Evolutionary conservation across 1,284 basidiomycete genomes (phyloP).

Genomic region (Lignosus rhinocerotis): DNA sequence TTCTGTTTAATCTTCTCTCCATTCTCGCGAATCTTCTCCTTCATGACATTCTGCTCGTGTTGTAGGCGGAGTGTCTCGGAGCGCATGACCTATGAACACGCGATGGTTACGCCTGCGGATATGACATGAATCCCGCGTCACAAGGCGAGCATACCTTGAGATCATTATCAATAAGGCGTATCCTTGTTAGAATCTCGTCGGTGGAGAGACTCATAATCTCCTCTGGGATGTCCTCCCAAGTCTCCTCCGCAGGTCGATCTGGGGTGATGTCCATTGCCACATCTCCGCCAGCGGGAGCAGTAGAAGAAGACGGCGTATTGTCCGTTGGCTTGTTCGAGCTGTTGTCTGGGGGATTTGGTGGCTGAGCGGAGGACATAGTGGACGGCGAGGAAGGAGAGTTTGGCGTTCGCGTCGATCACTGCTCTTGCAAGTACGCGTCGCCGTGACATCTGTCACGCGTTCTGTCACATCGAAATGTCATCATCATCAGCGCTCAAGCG

Average conservation of each 20-base stretch:
- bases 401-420: constrained; percentile 3
- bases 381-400: constrained; percentile 15
- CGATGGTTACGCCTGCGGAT: background rate
- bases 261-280: constrained; percentile 72
- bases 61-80: constrained; percentile 90
- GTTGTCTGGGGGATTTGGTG: constrained; percentile 49
- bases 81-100: constrained; percentile 80
- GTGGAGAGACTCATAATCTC: constrained; percentile 74
- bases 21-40: constrained; percentile 98
- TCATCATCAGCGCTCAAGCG: background rate
- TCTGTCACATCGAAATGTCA: constrained; percentile 9
- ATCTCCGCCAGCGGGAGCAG: constrained; percentile 38
- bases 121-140: background rate
- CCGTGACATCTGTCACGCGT: constrained; percentile 18
- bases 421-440: constrained; percentile 23
- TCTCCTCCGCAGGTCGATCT: constrained; percentile 70
- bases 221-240: constrained; percentile 81
- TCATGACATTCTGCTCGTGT: constrained; percentile 95
- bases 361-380: constrained; percentile 66
- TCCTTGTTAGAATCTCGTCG: constrained; percentile 86
- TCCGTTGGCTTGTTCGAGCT: constrained; percentile 55
- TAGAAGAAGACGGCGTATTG: constrained; percentile 33
- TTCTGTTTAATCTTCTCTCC: constrained; percentile 99
- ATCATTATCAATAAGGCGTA: constrained; percentile 91
- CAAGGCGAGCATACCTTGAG: constrained; percentile 66